A percentile compares a stretch with the other conserved stretches of the same genome.
Evolutionary conservation across 2,329 filamentous ascomycete species (phyloP).

Genomic region (Verruconis gallopava): DNA sequence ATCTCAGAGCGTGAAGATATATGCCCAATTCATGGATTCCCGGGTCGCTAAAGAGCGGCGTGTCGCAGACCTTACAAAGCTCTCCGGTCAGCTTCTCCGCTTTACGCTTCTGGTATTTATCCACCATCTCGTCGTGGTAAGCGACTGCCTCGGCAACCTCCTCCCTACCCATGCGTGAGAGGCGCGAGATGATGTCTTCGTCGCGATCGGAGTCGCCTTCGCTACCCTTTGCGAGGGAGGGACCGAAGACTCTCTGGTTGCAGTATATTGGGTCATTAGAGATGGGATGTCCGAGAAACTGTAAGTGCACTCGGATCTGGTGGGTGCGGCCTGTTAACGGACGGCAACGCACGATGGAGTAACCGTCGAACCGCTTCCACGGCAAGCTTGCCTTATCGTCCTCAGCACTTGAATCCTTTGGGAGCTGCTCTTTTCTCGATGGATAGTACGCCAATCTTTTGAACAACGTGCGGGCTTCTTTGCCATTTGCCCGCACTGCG

Average conservation of each 20-base stretch:
- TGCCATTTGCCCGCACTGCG: conserved; percentile 84
- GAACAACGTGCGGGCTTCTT: conserved; percentile 81
- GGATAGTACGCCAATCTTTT: conserved; percentile 87
- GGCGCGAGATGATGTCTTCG: conserved; percentile 74
- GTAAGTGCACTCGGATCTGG: conserved; percentile 86
- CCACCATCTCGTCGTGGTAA: conserved; percentile 89
- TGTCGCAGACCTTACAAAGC: conserved; percentile 67
- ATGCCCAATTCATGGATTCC: conserved; percentile 81
- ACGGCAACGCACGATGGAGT: conserved; percentile 88
- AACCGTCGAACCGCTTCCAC: conserved; percentile 53
- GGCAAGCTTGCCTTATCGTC: conserved; percentile 14
- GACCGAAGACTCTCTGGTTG: conserved; percentile 83
- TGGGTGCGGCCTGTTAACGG: conserved; percentile 91
- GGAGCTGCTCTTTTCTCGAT: conserved; percentile 24
- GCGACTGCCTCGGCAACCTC: conserved; percentile 82
- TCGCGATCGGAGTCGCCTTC: conserved; percentile 62
- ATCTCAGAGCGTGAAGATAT: conserved; percentile 84
- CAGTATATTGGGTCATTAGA: conserved; percentile 97
- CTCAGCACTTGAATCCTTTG: conserved; percentile 11
- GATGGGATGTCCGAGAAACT: conserved; percentile 89
- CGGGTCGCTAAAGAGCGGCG: conserved; percentile 85
- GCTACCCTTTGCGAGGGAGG: conserved; percentile 53
- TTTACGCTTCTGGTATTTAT: conserved; percentile 76
- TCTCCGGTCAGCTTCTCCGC: conserved; percentile 89
- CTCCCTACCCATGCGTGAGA: conserved; percentile 85